Conservation (phyloP, 768 basidiomycete species). For the Russula olivacea region DNA sequence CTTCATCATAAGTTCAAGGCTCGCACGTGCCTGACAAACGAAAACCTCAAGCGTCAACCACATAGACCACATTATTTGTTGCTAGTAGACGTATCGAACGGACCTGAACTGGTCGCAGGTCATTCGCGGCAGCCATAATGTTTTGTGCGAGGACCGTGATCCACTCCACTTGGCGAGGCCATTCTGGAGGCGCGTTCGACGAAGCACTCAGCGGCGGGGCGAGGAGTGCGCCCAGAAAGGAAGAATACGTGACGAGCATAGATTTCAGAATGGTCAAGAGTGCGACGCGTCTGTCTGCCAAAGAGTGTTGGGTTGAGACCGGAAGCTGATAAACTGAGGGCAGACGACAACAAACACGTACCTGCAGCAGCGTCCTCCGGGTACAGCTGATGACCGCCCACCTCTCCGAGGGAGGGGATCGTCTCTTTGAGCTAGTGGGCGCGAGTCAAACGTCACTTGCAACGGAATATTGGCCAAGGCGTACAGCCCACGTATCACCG, state of each 20-base stretch:
- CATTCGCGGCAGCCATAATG: constrained; percentile 86
- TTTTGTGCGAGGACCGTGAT: constrained; percentile 77
- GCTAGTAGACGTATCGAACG: constrained; percentile 16
- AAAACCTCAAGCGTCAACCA: neutral
- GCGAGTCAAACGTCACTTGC: constrained; percentile 6
- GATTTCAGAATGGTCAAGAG: constrained; percentile 67
- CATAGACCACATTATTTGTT: neutral
- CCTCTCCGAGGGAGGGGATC: constrained; percentile 74
- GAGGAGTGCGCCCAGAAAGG: constrained; percentile 63
- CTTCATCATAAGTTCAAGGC: constrained; percentile 77
- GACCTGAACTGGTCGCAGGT: constrained; percentile 83
- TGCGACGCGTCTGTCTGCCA: constrained; percentile 71
- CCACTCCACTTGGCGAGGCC: constrained; percentile 75
- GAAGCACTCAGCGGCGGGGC: constrained; percentile 52
- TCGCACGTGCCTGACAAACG: constrained; percentile 65
- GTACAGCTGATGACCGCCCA: constrained; percentile 77
- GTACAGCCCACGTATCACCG: constrained; percentile 87
- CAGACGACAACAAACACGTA: constrained; percentile 27
- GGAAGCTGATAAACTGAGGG: neutral
- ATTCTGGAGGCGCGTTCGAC: constrained; percentile 50
- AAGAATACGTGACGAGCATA: constrained; percentile 73
- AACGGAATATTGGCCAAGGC: constrained; percentile 28
- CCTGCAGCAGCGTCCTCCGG: constrained; percentile 66
- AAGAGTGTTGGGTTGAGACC: neutral
- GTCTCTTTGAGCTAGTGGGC: constrained; percentile 66